Conservation (phyloP, 164 flowering plant species). For the Chloranthus sessilifolius region DNA sequence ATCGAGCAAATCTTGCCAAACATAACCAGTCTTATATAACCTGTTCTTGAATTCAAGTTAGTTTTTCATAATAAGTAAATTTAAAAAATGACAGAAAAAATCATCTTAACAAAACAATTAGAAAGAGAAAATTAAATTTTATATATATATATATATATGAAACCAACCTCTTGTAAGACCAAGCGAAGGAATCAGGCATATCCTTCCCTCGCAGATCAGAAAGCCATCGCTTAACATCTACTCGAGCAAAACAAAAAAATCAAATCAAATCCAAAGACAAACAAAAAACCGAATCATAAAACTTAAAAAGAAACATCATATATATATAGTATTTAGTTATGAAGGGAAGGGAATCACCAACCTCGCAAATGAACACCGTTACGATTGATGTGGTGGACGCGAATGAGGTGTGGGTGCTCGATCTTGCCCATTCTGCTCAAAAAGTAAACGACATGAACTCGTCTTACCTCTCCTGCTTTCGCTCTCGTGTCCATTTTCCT, state of each 20-base stretch:
- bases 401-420: slow-evolving; percentile 81
- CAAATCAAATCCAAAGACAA: not conserved
- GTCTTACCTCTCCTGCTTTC: slow-evolving; percentile 34
- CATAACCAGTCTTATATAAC: slow-evolving; percentile 58
- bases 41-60: slow-evolving; percentile 23
- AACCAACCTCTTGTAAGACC: slow-evolving; percentile 75
- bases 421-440: slow-evolving; percentile 53
- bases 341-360: slow-evolving; percentile 1
- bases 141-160: not conserved
- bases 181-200: slow-evolving; percentile 68
- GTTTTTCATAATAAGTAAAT: not conserved
- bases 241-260: not conserved
- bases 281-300: not conserved
- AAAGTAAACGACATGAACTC: slow-evolving; percentile 60
- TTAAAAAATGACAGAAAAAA: not conserved
- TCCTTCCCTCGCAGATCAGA: slow-evolving; percentile 69
- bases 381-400: slow-evolving; percentile 45
- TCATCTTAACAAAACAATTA: not conserved
- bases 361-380: slow-evolving; percentile 60
- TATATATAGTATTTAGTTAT: too few species aligned
- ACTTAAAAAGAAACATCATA: too few species aligned
- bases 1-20: slow-evolving; percentile 75
- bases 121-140: too few species aligned
- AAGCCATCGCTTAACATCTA: slow-evolving; percentile 84
- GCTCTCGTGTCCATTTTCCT: slow-evolving; percentile 27